Evolutionary conservation across 306 rosid species (phyloP).

Genomic region (Sicyos baderoa): DNA sequence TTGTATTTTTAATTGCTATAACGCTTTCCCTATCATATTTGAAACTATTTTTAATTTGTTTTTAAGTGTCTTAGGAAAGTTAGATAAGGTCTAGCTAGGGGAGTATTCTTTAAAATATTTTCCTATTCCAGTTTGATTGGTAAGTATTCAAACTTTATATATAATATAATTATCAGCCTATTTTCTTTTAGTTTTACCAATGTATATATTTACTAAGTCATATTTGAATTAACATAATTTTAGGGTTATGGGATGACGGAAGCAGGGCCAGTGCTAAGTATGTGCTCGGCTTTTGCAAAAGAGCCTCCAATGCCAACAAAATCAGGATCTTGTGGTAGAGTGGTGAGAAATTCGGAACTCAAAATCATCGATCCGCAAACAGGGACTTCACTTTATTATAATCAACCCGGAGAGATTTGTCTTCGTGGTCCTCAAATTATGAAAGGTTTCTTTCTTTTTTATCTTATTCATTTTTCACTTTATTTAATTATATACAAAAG

Average conservation of each 20-base stretch:
- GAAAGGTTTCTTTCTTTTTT: conserved; percentile 42
- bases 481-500: background rate
- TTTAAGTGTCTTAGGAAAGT: too few species aligned
- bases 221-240: background rate
- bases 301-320: conserved; percentile 44
- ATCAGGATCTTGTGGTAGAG: conserved; percentile 77
- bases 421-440: conserved; percentile 69
- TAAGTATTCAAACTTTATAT: too few species aligned
- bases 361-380: conserved; percentile 59
- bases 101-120: too few species aligned
- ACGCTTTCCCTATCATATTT: too few species aligned
- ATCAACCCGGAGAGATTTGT: conserved; percentile 80
- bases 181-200: too few species aligned
- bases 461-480: background rate
- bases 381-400: conserved; percentile 48
- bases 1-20: too few species aligned
- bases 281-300: conserved; percentile 68
- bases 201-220: background rate
- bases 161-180: too few species aligned
- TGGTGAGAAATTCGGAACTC: conserved; percentile 72
- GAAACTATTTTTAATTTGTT: too few species aligned
- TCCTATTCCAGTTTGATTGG: too few species aligned
- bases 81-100: too few species aligned
- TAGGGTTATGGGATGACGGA: conserved; percentile 97
- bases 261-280: conserved; percentile 81